phyloP scores from a whole-genome alignment of 331 rosid species.

The Dryas integrifolia region DNA sequence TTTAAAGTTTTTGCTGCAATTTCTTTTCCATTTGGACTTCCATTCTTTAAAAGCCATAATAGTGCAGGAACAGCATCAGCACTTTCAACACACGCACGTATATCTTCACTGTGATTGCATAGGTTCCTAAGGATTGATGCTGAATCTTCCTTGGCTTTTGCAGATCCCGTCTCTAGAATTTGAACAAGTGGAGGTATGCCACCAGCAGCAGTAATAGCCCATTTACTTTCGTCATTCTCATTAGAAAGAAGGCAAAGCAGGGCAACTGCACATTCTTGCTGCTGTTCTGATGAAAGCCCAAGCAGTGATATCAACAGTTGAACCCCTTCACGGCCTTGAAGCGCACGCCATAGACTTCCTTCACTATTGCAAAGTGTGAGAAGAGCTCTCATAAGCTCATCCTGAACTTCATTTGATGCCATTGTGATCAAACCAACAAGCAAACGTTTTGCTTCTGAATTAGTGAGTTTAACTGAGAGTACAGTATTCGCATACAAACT shows the following conservation, averaged over 20 bases:
- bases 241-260: constrained; percentile 82
- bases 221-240: constrained; percentile 94
- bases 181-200: constrained; percentile 99
- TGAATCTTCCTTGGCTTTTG: constrained; percentile 96
- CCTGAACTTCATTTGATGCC: constrained; percentile 92
- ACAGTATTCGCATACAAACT: constrained; percentile 83
- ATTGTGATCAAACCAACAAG: constrained; percentile 96
- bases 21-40: constrained; percentile 95
- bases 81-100: constrained; percentile 98
- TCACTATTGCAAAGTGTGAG: constrained; percentile 73
- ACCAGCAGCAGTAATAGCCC: constrained; percentile 99
- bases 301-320: constrained; percentile 89
- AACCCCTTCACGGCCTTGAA: constrained; percentile 96
- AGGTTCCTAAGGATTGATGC: constrained; percentile 86
- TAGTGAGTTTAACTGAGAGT: constrained; percentile 69
- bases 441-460: constrained; percentile 82
- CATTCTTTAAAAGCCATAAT: constrained; percentile 92
- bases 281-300: constrained; percentile 98
- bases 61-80: constrained; percentile 98
- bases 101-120: constrained; percentile 98
- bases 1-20: constrained; percentile 96
- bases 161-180: constrained; percentile 92
- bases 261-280: constrained; percentile 97
- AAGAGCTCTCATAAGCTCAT: constrained; percentile 82
- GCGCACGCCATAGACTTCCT: constrained; percentile 85